A percentile compares a stretch with the other conserved stretches of the same genome.
These are phyloP conservation scores for Aspergillus sp. DNA, from an alignment of 2,329 filamentous ascomycete species.

Conservation along the genomic window DNA sequence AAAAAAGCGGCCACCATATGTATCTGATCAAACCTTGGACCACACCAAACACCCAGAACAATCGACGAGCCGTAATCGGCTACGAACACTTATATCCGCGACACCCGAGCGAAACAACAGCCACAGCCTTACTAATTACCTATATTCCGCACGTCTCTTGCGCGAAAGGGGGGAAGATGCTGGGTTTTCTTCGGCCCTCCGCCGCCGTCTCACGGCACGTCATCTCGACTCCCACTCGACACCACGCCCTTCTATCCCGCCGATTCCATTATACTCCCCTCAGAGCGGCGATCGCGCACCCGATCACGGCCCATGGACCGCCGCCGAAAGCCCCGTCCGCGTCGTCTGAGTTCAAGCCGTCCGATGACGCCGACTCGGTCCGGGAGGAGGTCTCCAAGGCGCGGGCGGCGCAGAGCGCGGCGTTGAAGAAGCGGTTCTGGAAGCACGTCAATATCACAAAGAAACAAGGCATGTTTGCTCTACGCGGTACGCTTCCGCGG, in stretches of 20 bases:
- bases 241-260: conserved; percentile 19
- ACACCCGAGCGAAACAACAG: background rate
- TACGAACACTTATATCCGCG: background rate
- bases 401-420: conserved; percentile 30
- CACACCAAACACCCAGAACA: background rate
- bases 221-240: conserved; percentile 13
- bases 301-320: conserved; percentile 58
- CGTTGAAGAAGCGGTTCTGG: conserved; percentile 78
- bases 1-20: background rate
- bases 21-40: background rate
- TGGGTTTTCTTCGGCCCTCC: conserved; percentile 19
- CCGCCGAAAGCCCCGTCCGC: conserved; percentile 57
- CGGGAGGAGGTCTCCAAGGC: conserved; percentile 17
- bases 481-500: background rate
- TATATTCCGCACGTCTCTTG: background rate
- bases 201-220: conserved; percentile 19
- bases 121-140: background rate
- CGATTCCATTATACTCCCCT: conserved; percentile 33
- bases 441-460: conserved; percentile 72
- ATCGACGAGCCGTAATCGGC: background rate
- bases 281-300: conserved; percentile 54
- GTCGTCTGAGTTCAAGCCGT: conserved; percentile 46
- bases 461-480: conserved; percentile 53
- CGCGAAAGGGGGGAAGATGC: conserved; percentile 16
- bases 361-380: conserved; percentile 33